A percentile compares a stretch with the other conserved stretches of the same genome.
These are phyloP conservation scores for Wickerhamiella parazyma DNA, from an alignment of 805 yeast species.

Conservation along the genomic window DNA sequence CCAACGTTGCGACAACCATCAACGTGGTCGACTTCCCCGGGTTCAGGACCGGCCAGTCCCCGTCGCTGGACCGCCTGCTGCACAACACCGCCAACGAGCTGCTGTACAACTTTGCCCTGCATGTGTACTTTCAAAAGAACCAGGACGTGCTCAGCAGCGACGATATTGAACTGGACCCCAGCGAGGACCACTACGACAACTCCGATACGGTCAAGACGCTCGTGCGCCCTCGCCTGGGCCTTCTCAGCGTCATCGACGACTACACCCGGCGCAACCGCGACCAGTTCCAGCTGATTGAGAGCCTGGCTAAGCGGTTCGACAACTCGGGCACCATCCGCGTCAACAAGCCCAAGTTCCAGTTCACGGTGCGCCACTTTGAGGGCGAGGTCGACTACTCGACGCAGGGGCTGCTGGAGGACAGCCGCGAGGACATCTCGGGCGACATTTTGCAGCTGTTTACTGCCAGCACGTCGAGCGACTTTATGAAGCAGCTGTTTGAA, in stretches of 20 bases:
- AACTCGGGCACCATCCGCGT: constrained; percentile 21
- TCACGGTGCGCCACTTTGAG: constrained; percentile 43
- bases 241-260: constrained; percentile 28
- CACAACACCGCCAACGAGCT: constrained; percentile 32
- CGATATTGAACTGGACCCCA: constrained; percentile 36
- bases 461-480: constrained; percentile 27
- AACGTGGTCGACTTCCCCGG: constrained; percentile 32
- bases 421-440: constrained; percentile 37
- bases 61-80: constrained; percentile 28
- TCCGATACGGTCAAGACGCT: constrained; percentile 42
- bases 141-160: constrained; percentile 29
- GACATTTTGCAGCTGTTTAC: constrained; percentile 30
- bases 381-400: constrained; percentile 44
- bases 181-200: constrained; percentile 41
- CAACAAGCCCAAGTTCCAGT: constrained; percentile 29
- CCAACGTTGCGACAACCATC: constrained; percentile 25
- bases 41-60: constrained; percentile 24
- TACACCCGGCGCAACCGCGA: constrained; percentile 27
- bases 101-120: constrained; percentile 28
- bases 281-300: constrained; percentile 22
- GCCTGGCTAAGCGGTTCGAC: constrained; percentile 24
- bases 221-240: constrained; percentile 29
- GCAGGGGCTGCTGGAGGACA: constrained; percentile 38
- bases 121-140: constrained; percentile 28
- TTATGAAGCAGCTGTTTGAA: constrained; percentile 25